These are phyloP conservation scores for Boletellus ananiceps DNA, from an alignment of 768 basidiomycete species.

Conservation along the genomic window DNA sequence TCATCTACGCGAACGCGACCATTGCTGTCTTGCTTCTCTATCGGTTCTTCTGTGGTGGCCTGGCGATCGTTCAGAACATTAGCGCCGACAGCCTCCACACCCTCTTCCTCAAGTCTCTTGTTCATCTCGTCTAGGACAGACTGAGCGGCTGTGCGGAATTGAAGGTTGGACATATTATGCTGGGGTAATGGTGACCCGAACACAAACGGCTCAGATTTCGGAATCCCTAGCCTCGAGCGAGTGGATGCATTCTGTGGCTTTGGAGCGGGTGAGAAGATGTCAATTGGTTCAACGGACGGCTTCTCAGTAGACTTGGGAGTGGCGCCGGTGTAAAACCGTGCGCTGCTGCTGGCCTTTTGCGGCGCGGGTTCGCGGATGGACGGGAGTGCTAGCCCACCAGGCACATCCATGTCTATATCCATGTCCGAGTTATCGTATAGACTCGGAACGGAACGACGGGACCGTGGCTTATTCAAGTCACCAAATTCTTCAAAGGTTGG, in stretches of 20 bases:
- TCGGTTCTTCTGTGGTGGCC: constrained; percentile 3
- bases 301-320: constrained; percentile 26
- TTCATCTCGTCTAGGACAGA: constrained; percentile 83
- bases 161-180: constrained; percentile 56
- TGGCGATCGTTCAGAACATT: constrained; percentile 39
- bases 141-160: constrained; percentile 64
- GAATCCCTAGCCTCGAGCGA: constrained; percentile 21
- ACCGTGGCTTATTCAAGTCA: constrained; percentile 20
- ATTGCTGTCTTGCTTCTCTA: constrained; percentile 18
- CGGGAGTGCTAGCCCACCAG: constrained; percentile 28
- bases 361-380: constrained; percentile 21
- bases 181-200: constrained; percentile 75
- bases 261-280: constrained; percentile 41
- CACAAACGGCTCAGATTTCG: constrained; percentile 50
- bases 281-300: constrained; percentile 30
- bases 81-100: constrained; percentile 45
- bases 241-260: constrained; percentile 15
- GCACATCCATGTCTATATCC: constrained; percentile 35
- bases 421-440: constrained; percentile 29
- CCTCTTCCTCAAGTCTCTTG: constrained; percentile 54
- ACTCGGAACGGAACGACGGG: constrained; percentile 1
- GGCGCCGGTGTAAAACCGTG: constrained; percentile 21
- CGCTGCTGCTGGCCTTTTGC: constrained; percentile 5
- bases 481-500: constrained; percentile 32
- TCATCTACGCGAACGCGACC: constrained; percentile 24